Base-by-base conservation (phyloP, 345 rosid species). In the Populus pruinosa region DNA sequence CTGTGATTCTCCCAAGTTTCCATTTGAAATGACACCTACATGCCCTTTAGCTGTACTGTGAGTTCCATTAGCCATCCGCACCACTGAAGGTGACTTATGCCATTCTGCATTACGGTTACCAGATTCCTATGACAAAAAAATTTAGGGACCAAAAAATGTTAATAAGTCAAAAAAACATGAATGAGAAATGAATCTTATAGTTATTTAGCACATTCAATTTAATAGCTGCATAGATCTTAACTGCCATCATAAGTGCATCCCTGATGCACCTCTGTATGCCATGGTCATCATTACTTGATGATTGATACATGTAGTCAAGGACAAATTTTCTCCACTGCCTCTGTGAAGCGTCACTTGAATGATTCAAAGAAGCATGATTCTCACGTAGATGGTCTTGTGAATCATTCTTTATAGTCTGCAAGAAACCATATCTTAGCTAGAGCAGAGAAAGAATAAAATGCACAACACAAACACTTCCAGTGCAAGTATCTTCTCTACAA, bases 201-300 rank as follows among this genome's bases (percentile, higher is more conserved):
- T 36, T 67, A 21, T 27, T 74, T 10, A 41, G 41, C 61, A 35
- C 39, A 44, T 50, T 21, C 27, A 49, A 39, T 16, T 68, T 64
- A 35, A 25, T 38, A 74, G 49, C 71, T 74, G 70, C 77, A 67
- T 76, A 79, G 55, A 89, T 89, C 93, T 87, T 84, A 70, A 78
- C 76, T 74, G 65, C 71, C 71, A 78, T 73, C 29, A 71, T 44
- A 79, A 86, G 86, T 47, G 89, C 88, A 79, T 88, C 89, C 43
- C 39, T 83, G 68, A 92, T 82, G 83, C 90, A 89, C 66, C 78
- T 64, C 65, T 70, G 78, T 64, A 92, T 67, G 70, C 91, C 90
- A 68, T 89, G 86, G 20, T 84, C 85, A 17, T 82, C 87, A 69
- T 82, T 85, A 69, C 53, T 80, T 63, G 88, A 69, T 44, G 89